Base-by-base conservation (phyloP, 345 rosid genomes). In the Rhodomyrtus tomentosa region DNA sequence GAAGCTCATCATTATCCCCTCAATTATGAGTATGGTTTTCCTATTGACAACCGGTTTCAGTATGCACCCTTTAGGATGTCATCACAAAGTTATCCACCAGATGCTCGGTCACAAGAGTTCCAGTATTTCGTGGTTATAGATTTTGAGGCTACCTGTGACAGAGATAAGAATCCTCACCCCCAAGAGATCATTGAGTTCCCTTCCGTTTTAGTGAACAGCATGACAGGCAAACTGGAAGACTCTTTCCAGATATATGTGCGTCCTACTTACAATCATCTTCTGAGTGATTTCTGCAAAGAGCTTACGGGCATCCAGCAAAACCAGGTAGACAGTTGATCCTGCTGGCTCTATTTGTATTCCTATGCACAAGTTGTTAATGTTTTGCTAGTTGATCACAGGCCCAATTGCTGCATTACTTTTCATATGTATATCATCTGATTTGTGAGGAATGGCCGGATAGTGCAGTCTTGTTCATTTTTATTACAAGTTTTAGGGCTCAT, bases 181-280 rank as follows among this genome's bases (percentile, higher is more conserved):
- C 91, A 89, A 83, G 93, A 92, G 87, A 92, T 92, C 29, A 92
- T 92, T 40, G 92, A 92, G 88, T 90, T 92, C 58, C 93, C 93
- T 13, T 90, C 93, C 29, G 91, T 90, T 42, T 81, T 92, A 5
- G 92, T 92, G 59, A 90, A 84, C 53, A 85, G 92, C 83, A 68
- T 79, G 58, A 89, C 92, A 40, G 93, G 91, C 81, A 89, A 89
- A 82, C 83, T 92, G 32, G 92, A 89, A 88, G 92, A 80, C 51
- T 90, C 80, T 82, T 92, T 92, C 51, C 93, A 92, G 85, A 92
- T 83, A 48, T 92, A 90, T 40, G 92, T 92, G 76, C 90, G 92
- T 3, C 92, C 93, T 27, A 90, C 93, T 40, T 72, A 83, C 90
- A 89, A 92, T 86, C 91, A 87, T 27, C 86, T 50, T 38, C 85